A percentile compares a stretch with the other conserved stretches of the same genome.
Evolutionary conservation across 345 rosid species (phyloP).

Genomic region (Diplotaxis tenuifolia): DNA sequence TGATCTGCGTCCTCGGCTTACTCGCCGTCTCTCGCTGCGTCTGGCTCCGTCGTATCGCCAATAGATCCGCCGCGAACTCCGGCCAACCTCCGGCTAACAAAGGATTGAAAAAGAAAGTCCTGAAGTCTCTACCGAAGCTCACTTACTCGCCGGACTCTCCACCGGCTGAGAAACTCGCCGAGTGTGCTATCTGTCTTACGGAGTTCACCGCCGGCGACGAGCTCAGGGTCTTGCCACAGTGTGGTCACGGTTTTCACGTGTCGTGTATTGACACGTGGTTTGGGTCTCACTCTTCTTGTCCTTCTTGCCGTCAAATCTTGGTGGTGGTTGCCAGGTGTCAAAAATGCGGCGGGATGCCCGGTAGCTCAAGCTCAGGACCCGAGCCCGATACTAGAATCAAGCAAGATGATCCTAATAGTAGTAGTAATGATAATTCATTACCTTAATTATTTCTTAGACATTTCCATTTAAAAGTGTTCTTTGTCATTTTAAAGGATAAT

Average conservation of each 20-base stretch:
- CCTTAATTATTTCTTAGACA: slow-evolving; percentile 32
- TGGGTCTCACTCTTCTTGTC: slow-evolving; percentile 90
- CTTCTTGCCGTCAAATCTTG: slow-evolving; percentile 81
- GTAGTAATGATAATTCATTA: slow-evolving; percentile 39
- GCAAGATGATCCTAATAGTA: slow-evolving; percentile 40
- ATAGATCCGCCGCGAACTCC: slow-evolving; percentile 12
- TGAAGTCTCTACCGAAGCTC: slow-evolving; percentile 66
- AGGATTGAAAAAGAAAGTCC: slow-evolving; percentile 79
- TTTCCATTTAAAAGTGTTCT: neutral
- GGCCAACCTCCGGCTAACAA: slow-evolving; percentile 54
- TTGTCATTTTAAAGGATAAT: slow-evolving; percentile 28
- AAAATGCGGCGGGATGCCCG: slow-evolving; percentile 72
- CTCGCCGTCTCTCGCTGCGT: slow-evolving; percentile 81
- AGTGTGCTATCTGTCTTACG: slow-evolving; percentile 76
- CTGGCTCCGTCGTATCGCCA: slow-evolving; percentile 78
- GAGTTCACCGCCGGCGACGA: slow-evolving; percentile 78
- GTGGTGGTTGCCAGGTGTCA: slow-evolving; percentile 60
- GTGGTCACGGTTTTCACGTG: slow-evolving; percentile 88
- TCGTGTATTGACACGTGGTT: slow-evolving; percentile 91
- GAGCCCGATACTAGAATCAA: slow-evolving; percentile 39
- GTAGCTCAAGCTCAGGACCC: slow-evolving; percentile 39
- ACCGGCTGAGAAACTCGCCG: slow-evolving; percentile 42
- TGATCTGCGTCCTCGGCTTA: slow-evolving; percentile 82
- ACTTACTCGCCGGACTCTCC: slow-evolving; percentile 53
- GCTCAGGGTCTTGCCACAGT: slow-evolving; percentile 79